These are phyloP conservation scores for Plasmodium blacklocki DNA, from an alignment of 169 alveolate species.

Conservation along the genomic window DNA sequence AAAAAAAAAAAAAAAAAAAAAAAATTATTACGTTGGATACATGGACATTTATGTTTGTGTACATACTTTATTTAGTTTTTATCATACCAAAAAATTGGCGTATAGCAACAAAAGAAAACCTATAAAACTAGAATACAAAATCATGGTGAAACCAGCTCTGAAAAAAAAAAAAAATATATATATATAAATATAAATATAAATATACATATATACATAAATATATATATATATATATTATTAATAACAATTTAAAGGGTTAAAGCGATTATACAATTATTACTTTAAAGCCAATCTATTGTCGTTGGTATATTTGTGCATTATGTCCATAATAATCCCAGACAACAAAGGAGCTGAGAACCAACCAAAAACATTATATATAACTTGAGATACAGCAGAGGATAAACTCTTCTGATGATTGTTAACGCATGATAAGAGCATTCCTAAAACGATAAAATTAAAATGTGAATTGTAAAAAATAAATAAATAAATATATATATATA, in stretches of 20 bases:
- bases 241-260: too few species aligned
- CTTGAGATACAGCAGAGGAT: constrained; percentile 85
- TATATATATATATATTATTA: not conserved
- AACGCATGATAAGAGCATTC: constrained; percentile 80
- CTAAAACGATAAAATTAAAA: constrained; percentile 18
- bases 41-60: not conserved
- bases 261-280: not conserved
- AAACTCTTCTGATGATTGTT: constrained; percentile 80
- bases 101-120: constrained; percentile 78
- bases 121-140: constrained; percentile 76
- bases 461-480: not conserved
- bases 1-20: constrained; percentile 9
- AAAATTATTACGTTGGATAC: not conserved
- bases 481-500: not conserved
- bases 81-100: constrained; percentile 79
- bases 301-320: constrained; percentile 77
- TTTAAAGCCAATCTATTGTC: constrained; percentile 73
- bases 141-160: constrained; percentile 83
- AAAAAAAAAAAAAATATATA: constrained; percentile 7
- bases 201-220: not conserved
- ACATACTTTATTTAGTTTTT: not conserved
- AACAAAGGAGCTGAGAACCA: constrained; percentile 86
- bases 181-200: not conserved
- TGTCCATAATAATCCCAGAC: constrained; percentile 82
- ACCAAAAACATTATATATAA: constrained; percentile 81